Percentiles rank a stretch among this genome's conserved stretches.
Conservation (phyloP, 495 filamentous ascomycete genomes). For the Neurospora terricola region DNA sequence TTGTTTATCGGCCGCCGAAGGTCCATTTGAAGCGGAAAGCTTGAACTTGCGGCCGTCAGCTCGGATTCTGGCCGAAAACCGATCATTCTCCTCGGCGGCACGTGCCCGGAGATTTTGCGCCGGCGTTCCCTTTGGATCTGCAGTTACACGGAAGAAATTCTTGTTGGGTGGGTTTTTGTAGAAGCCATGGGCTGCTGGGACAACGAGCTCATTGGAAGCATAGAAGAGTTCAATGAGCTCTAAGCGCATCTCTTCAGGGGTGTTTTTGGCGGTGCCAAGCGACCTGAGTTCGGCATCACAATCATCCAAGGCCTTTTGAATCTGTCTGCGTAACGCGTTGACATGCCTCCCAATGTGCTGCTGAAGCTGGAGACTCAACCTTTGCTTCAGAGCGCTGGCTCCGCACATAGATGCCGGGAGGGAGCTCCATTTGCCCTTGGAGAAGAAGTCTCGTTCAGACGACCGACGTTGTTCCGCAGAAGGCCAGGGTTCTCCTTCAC, state of each 20-base stretch:
- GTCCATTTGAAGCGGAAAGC: slow-evolving; percentile 7
- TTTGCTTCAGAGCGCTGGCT: slow-evolving; percentile 22
- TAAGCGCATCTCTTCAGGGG: slow-evolving; percentile 28
- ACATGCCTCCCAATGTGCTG: slow-evolving; percentile 30
- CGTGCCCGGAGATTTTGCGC: slow-evolving; percentile 32
- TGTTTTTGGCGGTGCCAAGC: slow-evolving; percentile 27
- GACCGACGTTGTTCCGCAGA: slow-evolving; percentile 18
- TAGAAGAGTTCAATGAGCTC: slow-evolving; percentile 31
- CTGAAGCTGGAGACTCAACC: slow-evolving; percentile 29
- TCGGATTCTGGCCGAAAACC: slow-evolving; percentile 23
- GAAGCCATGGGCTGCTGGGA: slow-evolving; percentile 29
- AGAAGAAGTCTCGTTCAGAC: slow-evolving; percentile 25
- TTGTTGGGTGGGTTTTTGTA: slow-evolving; percentile 32
- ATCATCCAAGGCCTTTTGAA: slow-evolving; percentile 28
- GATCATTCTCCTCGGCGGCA: slow-evolving; percentile 32
- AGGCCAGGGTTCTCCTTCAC: slow-evolving; percentile 24
- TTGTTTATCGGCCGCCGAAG: not conserved
- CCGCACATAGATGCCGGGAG: slow-evolving; percentile 24
- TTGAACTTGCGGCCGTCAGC: slow-evolving; percentile 29
- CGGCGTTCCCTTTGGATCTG: slow-evolving; percentile 27
- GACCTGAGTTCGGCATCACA: slow-evolving; percentile 28
- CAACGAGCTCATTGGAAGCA: slow-evolving; percentile 27
- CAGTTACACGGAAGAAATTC: slow-evolving; percentile 28
- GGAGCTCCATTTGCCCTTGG: slow-evolving; percentile 31
- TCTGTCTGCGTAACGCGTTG: slow-evolving; percentile 22